A percentile compares a stretch with the other conserved stretches of the same genome.
phyloP scores from a whole-genome alignment of 148 eudicot species.

The Gaultheria prostrata region DNA sequence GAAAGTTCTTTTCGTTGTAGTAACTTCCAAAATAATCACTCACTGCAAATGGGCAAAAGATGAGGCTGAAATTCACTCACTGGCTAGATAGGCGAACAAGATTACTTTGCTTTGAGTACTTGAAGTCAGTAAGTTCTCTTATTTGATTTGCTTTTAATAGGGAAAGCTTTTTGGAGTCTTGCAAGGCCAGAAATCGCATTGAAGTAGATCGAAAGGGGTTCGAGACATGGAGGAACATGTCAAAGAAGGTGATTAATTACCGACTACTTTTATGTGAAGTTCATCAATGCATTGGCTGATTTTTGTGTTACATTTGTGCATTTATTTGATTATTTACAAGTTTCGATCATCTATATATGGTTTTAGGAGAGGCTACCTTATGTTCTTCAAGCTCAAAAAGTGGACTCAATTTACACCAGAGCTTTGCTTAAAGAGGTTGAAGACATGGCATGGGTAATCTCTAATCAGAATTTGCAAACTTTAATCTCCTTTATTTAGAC shows the following conservation, averaged over 20 bases:
- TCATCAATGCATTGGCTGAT: neutral
- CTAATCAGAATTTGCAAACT: neutral
- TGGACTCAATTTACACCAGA: conserved; percentile 39
- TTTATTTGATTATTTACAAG: neutral
- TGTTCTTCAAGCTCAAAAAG: conserved; percentile 34
- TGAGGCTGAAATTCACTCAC: neutral
- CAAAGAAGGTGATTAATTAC: conserved; percentile 37
- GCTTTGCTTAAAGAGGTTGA: conserved; percentile 42
- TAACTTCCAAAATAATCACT: neutral
- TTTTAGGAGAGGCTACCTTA: conserved; percentile 53
- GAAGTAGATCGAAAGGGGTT: conserved; percentile 50
- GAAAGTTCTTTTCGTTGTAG: neutral
- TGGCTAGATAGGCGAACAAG: neutral
- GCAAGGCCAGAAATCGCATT: conserved; percentile 30
- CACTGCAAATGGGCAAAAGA: neutral
- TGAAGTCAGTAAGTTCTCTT: neutral
- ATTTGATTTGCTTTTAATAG: conserved; percentile 33
- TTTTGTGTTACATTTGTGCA: neutral
- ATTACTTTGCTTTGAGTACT: neutral
- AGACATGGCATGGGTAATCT: conserved; percentile 36
- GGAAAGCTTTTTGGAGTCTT: conserved; percentile 47
- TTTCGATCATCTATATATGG: neutral
- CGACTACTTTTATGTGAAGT: neutral
- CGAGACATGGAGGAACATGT: conserved; percentile 66
- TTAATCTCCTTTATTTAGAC: too few relatives aligned